A percentile compares a stretch with the other conserved stretches of the same genome.
phyloP scores from a whole-genome alignment of 352 stramenopile species.

The Globisporangium nunn region DNA sequence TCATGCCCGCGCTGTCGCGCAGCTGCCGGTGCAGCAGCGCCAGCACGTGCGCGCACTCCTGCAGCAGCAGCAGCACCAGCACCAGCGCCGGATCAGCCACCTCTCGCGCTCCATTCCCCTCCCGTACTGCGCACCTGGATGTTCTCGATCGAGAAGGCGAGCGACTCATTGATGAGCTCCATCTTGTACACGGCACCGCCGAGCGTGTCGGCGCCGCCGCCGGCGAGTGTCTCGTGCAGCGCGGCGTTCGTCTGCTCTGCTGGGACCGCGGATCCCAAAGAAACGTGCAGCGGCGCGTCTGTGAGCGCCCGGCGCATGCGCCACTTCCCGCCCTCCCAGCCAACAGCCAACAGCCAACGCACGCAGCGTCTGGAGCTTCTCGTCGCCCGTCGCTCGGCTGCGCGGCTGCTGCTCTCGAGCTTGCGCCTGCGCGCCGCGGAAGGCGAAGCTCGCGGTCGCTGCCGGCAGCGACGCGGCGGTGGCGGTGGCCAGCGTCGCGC shows the following conservation, averaged over 20 bases:
- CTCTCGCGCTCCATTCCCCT: background rate
- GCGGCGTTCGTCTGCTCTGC: slow-evolving; percentile 41
- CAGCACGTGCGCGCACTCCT: slow-evolving; percentile 66
- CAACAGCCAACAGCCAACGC: slow-evolving; percentile 2
- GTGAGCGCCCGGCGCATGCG: background rate
- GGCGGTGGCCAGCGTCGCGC: slow-evolving; percentile 46
- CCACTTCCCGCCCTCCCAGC: too few relatives aligned
- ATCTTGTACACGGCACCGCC: slow-evolving; percentile 57
- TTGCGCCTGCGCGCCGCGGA: slow-evolving; percentile 13
- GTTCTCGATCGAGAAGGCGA: slow-evolving; percentile 78
- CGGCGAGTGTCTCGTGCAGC: slow-evolving; percentile 25
- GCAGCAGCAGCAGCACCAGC: background rate
- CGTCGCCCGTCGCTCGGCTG: slow-evolving; percentile 26
- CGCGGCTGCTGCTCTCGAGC: slow-evolving; percentile 1
- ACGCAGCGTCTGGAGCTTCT: slow-evolving; percentile 25
- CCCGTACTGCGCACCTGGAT: slow-evolving; percentile 28
- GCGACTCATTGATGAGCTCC: slow-evolving; percentile 74
- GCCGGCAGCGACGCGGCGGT: slow-evolving; percentile 42
- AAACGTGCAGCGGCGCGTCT: background rate
- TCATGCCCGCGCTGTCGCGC: slow-evolving; percentile 40
- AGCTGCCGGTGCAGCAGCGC: slow-evolving; percentile 64
- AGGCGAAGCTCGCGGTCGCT: slow-evolving; percentile 28
- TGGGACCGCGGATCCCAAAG: background rate
- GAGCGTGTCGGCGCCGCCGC: slow-evolving; percentile 26
- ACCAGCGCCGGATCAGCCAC: background rate